A percentile compares a stretch with the other conserved stretches of the same genome.
Evolutionary conservation across 768 basidiomycete genomes (phyloP).

Genomic region (Termitomyces sp.): DNA sequence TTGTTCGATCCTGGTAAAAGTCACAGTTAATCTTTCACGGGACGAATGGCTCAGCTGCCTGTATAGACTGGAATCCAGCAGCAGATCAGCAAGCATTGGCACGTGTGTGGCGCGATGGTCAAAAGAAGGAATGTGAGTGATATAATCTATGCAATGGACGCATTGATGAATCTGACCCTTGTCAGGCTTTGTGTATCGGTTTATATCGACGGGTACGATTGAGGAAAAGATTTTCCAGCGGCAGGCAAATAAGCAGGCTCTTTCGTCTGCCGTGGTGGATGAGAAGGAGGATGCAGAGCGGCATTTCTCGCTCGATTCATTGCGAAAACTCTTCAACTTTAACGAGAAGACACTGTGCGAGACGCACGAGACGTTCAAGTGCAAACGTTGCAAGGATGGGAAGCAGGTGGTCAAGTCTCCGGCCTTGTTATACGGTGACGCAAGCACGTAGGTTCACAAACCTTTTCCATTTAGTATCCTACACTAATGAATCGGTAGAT

Average conservation of each 20-base stretch:
- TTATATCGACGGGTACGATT: constrained; percentile 95
- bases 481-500: constrained; percentile 42
- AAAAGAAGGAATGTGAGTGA: constrained; percentile 95
- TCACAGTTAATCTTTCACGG: background rate
- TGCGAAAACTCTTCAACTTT: constrained; percentile 89
- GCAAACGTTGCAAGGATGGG: constrained; percentile 85
- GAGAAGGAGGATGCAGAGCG: constrained; percentile 94
- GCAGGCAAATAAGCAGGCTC: constrained; percentile 92
- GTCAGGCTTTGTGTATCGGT: constrained; percentile 94
- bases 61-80: constrained; percentile 93
- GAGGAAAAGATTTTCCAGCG: constrained; percentile 99
- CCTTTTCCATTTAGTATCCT: background rate
- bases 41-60: background rate
- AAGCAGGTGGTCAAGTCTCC: constrained; percentile 80
- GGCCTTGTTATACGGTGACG: constrained; percentile 92
- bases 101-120: constrained; percentile 98
- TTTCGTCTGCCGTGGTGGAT: constrained; percentile 97
- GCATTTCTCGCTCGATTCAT: constrained; percentile 87
- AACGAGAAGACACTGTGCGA: constrained; percentile 85
- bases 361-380: constrained; percentile 98
- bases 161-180: background rate
- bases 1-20: constrained; percentile 90
- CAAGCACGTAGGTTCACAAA: constrained; percentile 77
- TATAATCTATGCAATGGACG: background rate
- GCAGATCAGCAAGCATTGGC: constrained; percentile 98